Base-by-base conservation (phyloP, 164 flowering plant species). In the Nymphaea thermarum region DNA sequence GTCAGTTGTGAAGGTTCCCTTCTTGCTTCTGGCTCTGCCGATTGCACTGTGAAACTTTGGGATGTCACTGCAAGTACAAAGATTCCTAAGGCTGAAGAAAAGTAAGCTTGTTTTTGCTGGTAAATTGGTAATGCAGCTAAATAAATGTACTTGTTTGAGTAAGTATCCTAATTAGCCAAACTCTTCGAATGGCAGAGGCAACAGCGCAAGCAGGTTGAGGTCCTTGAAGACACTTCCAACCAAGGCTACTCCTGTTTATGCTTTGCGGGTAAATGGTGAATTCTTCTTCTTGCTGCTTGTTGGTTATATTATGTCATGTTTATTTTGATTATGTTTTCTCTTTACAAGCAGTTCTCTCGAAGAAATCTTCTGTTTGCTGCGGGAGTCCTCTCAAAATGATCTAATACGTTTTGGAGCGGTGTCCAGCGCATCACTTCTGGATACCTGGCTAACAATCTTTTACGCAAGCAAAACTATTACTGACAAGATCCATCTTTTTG, bases 11-110 rank as follows among this genome's bases (percentile, higher is more conserved):
- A 95, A 81, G 99, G 99, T 66, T 82, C 99, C 41, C 83, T 95
- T 44, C 87, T 95, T 62, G 99, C 99, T 51, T 95, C 99, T 70
- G 98, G 98, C 42, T 95, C 99, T 72, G 99, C 99, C 43, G 98
- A 95, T 77, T 89, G 88, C 81, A 89, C 94, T 6, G 95, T 95
- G 4, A 95, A 95, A 75, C 66, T 95, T 44, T 95, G 99, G 99
- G 99, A 95, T 80, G 96, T 95, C 59, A 82, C 82, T 44, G 70
- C 93, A 25, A 92, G 95, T 76, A 71, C 96, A 47, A 95, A 87
- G 74, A 70, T 67, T 17, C 72, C 81, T 18, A 84, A 70, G 72
- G 65, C 77, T 0, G 98, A 88, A 51, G 98, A 95, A 17, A 88
- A 80, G 99, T 94, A 81, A 82, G 95, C 11, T 18, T 43, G 36